phyloP scores from a whole-genome alignment of 179 eudicot genomes.

The Silene coronaria region DNA sequence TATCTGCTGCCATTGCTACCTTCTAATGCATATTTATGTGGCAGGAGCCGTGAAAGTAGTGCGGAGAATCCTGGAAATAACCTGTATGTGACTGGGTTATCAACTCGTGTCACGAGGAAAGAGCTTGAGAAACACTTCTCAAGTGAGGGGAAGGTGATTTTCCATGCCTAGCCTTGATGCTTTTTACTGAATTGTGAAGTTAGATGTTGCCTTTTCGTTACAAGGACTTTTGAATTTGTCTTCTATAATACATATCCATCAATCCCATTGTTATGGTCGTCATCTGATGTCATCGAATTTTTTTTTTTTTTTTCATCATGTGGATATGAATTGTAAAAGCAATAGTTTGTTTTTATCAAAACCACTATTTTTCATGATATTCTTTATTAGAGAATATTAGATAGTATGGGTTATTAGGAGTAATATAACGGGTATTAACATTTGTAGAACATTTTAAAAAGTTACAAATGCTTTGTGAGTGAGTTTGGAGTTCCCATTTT shows the following conservation, averaged over 20 bases:
- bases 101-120: slow-evolving; percentile 63
- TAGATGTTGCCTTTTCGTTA: background rate
- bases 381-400: no score
- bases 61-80: slow-evolving; percentile 94
- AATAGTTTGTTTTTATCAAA: no score
- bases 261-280: no score
- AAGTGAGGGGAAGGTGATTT: slow-evolving; percentile 72
- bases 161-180: background rate
- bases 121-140: slow-evolving; percentile 88
- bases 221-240: background rate
- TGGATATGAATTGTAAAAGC: no score
- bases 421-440: no score
- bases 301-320: no score
- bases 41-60: slow-evolving; percentile 69
- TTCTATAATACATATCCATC: no score
- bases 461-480: background rate
- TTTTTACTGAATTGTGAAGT: background rate
- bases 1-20: background rate
- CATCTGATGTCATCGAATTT: no score
- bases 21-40: background rate
- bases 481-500: background rate
- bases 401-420: no score
- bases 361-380: background rate
- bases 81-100: slow-evolving; percentile 88
- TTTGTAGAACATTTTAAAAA: no score